A percentile compares a stretch with the other conserved stretches of the same genome.
Conservation (phyloP, 2,329 filamentous ascomycete genomes). For the Cytospora paraplurivora region DNA sequence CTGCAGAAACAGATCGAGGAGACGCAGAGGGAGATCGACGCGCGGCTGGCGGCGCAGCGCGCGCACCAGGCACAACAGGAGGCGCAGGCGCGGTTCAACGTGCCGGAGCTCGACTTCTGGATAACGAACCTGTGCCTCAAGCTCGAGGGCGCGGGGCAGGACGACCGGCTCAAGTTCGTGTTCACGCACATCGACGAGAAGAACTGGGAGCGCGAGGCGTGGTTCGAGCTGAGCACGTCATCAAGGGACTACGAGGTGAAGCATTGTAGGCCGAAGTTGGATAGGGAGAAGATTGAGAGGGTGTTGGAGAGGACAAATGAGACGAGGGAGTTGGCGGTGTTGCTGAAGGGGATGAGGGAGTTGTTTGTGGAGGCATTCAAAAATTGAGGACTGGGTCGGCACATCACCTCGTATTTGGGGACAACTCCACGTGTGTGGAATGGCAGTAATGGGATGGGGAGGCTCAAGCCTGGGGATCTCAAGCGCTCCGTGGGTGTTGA, state of each 20-base stretch:
- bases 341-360: constrained; percentile 82
- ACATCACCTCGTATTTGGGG: too few species aligned
- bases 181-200: constrained; percentile 85
- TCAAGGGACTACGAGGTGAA: constrained; percentile 83
- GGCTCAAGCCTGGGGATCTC: not conserved
- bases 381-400: constrained; percentile 38
- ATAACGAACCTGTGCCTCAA: constrained; percentile 84
- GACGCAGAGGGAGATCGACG: constrained; percentile 70
- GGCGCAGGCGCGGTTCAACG: constrained; percentile 82
- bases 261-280: constrained; percentile 79
- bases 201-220: constrained; percentile 86
- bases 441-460: not conserved
- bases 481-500: not conserved
- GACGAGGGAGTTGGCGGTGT: constrained; percentile 67
- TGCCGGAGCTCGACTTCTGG: constrained; percentile 95
- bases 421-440: too few species aligned
- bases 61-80: constrained; percentile 75
- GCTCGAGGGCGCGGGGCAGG: constrained; percentile 84
- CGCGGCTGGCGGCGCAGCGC: constrained; percentile 69
- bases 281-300: constrained; percentile 74
- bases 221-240: constrained; percentile 87
- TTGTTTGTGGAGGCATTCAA: constrained; percentile 71
- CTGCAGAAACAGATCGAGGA: constrained; percentile 65
- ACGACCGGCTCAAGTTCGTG: constrained; percentile 86
- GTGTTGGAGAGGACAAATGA: constrained; percentile 83